Percentiles rank a stretch among this genome's conserved stretches.
Conservation (phyloP, 257 asterid genomes). For the Lantana camara region DNA sequence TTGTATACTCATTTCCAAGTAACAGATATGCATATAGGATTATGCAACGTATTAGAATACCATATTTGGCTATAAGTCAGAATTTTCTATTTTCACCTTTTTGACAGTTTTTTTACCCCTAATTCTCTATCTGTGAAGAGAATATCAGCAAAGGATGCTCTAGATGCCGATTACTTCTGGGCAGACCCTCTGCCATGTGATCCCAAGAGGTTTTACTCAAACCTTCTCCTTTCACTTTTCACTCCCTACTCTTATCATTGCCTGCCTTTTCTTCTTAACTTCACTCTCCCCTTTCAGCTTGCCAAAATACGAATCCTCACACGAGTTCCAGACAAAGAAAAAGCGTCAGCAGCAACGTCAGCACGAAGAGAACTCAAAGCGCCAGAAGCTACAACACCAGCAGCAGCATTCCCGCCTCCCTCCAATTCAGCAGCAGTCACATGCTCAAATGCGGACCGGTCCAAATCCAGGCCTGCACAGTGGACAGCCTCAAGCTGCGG, state of each 20-base stretch:
- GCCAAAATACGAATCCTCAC: constrained; percentile 84
- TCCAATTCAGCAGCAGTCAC: constrained; percentile 68
- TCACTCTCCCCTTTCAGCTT: constrained; percentile 43
- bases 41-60: not conserved
- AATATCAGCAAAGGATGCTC: constrained; percentile 89
- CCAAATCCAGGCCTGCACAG: constrained; percentile 54
- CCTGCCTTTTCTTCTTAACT: not conserved
- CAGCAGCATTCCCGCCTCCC: constrained; percentile 72
- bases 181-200: constrained; percentile 88
- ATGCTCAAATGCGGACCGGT: constrained; percentile 68
- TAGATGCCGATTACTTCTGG: constrained; percentile 90
- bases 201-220: constrained; percentile 66
- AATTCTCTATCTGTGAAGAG: constrained; percentile 45
- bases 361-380: constrained; percentile 71
- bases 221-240: not conserved
- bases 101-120: constrained; percentile 21
- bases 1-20: not conserved
- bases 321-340: constrained; percentile 93
- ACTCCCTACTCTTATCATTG: not conserved
- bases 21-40: not conserved
- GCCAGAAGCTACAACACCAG: constrained; percentile 74
- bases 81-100: constrained; percentile 18
- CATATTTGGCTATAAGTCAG: constrained; percentile 8
- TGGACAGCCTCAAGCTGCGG: constrained; percentile 64
- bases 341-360: constrained; percentile 86